phyloP scores from a whole-genome alignment of 2,329 filamentous ascomycete genomes.

The Trichophyton equinum region DNA sequence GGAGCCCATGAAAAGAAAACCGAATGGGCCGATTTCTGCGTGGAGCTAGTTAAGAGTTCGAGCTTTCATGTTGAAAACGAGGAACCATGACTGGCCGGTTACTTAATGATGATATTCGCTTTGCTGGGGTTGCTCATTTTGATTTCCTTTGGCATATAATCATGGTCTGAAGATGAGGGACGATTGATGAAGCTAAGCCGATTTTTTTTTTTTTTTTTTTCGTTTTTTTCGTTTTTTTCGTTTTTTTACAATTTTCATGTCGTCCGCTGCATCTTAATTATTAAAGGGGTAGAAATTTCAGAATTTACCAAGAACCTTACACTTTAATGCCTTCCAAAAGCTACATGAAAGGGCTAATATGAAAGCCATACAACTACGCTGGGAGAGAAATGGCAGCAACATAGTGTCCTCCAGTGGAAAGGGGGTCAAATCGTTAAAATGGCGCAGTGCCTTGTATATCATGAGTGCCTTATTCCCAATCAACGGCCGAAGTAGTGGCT shows the following conservation, averaged over 20 bases:
- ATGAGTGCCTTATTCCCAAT: background rate
- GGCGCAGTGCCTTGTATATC: background rate
- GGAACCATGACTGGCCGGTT: background rate
- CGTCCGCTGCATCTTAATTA: too few relatives aligned
- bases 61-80: slow-evolving; percentile 8
- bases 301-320: too few relatives aligned
- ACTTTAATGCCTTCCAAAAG: background rate
- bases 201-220: too few relatives aligned
- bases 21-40: slow-evolving; percentile 66
- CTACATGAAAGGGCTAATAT: background rate
- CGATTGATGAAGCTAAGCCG: background rate
- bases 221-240: too few relatives aligned
- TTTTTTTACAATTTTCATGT: background rate
- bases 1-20: slow-evolving; percentile 13
- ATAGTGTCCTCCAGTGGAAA: background rate
- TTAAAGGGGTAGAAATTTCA: too few relatives aligned
- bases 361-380: background rate
- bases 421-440: background rate
- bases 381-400: background rate
- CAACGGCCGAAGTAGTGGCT: background rate
- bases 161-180: background rate
- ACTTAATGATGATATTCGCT: background rate
- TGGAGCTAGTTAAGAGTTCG: slow-evolving; percentile 43
- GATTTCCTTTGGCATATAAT: background rate
- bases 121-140: background rate